Percentiles rank a stretch among this genome's conserved stretches.
Conservation (phyloP, 2,329 filamentous ascomycete genomes). For the Paraconiothyrium brasiliense region DNA sequence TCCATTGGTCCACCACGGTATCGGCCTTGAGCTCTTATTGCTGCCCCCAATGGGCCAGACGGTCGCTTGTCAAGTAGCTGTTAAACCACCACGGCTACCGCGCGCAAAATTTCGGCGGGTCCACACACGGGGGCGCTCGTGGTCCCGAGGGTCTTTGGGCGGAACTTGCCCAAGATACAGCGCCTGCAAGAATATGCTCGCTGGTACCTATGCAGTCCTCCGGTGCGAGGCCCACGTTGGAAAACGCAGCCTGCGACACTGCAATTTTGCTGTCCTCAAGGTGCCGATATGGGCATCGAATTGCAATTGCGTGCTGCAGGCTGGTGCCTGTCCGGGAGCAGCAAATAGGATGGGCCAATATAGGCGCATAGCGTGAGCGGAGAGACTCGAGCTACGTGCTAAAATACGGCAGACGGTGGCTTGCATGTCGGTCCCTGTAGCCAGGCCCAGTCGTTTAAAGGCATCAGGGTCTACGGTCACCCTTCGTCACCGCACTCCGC, state of each 20-base stretch:
- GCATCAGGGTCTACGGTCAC: constrained; percentile 16
- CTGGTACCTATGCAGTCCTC: neutral
- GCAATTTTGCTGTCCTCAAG: neutral
- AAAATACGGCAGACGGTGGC: constrained; percentile 17
- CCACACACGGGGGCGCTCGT: constrained; percentile 1
- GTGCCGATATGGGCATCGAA: neutral
- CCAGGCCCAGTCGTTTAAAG: constrained; percentile 23
- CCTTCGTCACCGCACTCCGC: constrained; percentile 16
- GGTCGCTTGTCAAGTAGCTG: constrained; percentile 11
- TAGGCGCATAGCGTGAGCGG: constrained; percentile 17
- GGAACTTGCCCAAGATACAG: constrained; percentile 17
- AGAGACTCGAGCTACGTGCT: constrained; percentile 22
- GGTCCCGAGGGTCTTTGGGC: constrained; percentile 6
- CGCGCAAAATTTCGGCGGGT: constrained; percentile 13
- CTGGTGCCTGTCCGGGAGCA: neutral
- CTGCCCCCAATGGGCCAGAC: neutral
- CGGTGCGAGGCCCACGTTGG: neutral
- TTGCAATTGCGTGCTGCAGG: constrained; percentile 8
- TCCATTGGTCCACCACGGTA: constrained; percentile 8
- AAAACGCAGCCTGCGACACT: neutral
- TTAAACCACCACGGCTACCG: constrained; percentile 4
- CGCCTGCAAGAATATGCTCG: constrained; percentile 14
- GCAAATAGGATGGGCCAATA: constrained; percentile 14
- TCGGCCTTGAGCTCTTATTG: neutral
- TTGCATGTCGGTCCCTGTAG: constrained; percentile 25